Conservation (phyloP, 1,139 yeast genomes). For the Wickerhamomyces sp. region DNA sequence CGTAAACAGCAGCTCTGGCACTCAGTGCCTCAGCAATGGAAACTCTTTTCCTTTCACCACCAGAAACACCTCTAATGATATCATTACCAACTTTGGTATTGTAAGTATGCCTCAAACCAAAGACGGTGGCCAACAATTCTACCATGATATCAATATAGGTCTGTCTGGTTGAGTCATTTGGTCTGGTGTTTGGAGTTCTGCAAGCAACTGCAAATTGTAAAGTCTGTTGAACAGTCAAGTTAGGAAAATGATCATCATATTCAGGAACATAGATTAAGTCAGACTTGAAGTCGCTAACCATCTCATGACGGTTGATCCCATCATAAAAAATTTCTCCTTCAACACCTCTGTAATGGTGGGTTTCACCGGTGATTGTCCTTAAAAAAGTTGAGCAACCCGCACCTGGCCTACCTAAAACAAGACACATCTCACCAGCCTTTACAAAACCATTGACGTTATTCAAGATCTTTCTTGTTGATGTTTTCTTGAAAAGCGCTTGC, state of each 20-base stretch:
- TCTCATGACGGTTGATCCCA: slow-evolving; percentile 44
- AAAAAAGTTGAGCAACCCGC: slow-evolving; percentile 48
- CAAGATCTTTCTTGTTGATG: slow-evolving; percentile 32
- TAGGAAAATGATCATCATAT: slow-evolving; percentile 50
- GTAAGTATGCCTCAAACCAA: slow-evolving; percentile 60
- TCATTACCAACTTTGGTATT: slow-evolving; percentile 70
- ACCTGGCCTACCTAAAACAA: slow-evolving; percentile 52
- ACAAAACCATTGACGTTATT: slow-evolving; percentile 38
- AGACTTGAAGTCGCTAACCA: slow-evolving; percentile 41
- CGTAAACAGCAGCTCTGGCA: slow-evolving; percentile 44
- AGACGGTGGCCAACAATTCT: slow-evolving; percentile 46
- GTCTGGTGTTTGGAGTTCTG: slow-evolving; percentile 36
- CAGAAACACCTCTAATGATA: slow-evolving; percentile 73
- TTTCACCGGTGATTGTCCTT: slow-evolving; percentile 36
- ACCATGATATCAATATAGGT: slow-evolving; percentile 44
- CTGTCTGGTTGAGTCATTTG: slow-evolving; percentile 33
- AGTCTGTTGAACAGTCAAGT: slow-evolving; percentile 48
- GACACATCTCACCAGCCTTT: slow-evolving; percentile 47
- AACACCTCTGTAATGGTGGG: slow-evolving; percentile 30
- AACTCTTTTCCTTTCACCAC: slow-evolving; percentile 83
- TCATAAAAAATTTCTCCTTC: slow-evolving; percentile 39
- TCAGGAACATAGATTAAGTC: slow-evolving; percentile 51
- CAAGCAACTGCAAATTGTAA: slow-evolving; percentile 35
- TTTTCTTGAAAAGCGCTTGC: slow-evolving; percentile 20
- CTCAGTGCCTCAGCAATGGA: slow-evolving; percentile 62